Conservation (phyloP, 768 basidiomycete species). For the Epithele typhae region DNA sequence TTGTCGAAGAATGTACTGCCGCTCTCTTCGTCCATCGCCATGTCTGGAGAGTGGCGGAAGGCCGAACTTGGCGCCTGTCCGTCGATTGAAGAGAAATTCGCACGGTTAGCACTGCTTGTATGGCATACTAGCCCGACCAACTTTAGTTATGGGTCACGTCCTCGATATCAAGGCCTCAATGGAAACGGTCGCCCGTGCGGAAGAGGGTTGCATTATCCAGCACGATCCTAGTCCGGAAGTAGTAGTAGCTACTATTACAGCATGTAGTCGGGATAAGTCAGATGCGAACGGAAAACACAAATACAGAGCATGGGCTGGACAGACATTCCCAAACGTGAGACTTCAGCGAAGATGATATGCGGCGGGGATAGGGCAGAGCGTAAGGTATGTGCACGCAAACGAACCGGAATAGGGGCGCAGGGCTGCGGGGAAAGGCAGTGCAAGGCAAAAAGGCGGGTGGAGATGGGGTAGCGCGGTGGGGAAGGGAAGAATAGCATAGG, state of each 20-base stretch:
- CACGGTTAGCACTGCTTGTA: no score
- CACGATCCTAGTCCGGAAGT: slow-evolving; percentile 16
- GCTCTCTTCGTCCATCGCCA: slow-evolving; percentile 32
- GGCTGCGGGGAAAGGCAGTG: background rate
- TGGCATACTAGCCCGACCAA: no score
- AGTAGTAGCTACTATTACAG: slow-evolving; percentile 18
- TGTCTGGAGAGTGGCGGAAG: no score
- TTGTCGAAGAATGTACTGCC: slow-evolving; percentile 67
- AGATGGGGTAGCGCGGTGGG: background rate
- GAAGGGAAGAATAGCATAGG: background rate
- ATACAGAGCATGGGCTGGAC: slow-evolving; percentile 14
- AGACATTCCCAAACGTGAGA: no score
- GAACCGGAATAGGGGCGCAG: no score
- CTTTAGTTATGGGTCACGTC: no score
- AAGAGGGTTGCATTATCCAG: slow-evolving; percentile 15
- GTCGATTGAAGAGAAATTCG: no score
- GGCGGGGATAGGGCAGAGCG: background rate
- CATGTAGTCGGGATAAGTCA: slow-evolving; percentile 18
- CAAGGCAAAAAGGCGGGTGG: background rate
- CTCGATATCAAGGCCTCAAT: no score
- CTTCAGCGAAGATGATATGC: no score
- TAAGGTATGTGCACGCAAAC: slow-evolving; percentile 5
- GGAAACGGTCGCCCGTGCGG: no score
- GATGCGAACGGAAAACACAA: slow-evolving; percentile 13
- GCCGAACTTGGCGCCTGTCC: no score